Conservation (phyloP, 139 green algal species). For the Ulvella scutata region DNA sequence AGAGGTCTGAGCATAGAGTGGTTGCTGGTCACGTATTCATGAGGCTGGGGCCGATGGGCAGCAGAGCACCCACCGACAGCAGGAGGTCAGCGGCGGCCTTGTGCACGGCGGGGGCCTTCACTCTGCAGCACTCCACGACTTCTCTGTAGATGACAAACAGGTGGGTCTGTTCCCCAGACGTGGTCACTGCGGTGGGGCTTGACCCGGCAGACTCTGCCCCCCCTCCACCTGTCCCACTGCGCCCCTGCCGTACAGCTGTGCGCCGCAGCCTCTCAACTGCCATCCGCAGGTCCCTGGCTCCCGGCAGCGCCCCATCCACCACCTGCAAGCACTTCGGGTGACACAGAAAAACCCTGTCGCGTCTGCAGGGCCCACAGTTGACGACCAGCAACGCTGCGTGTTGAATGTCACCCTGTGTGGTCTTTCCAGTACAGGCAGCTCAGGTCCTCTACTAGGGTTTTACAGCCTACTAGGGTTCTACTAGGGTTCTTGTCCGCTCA, state of each 20-base stretch:
- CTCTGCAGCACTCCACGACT: conserved; percentile 9
- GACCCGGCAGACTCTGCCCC: not conserved
- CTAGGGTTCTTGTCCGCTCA: too few relatives aligned
- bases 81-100: conserved; percentile 4
- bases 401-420: too few relatives aligned
- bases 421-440: too few relatives aligned
- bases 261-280: not conserved
- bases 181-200: not conserved
- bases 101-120: not conserved
- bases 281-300: not conserved
- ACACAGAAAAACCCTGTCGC: too few relatives aligned
- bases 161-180: conserved; percentile 18
- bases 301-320: not conserved
- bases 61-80: not conserved
- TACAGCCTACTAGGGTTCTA: too few relatives aligned
- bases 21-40: too few relatives aligned
- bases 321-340: too few relatives aligned
- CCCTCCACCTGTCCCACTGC: not conserved
- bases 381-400: too few relatives aligned
- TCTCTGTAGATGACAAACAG: conserved; percentile 17
- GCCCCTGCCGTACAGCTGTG: too few relatives aligned
- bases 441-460: too few relatives aligned
- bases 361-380: too few relatives aligned
- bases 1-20: too few relatives aligned
- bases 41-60: not conserved